Conservation (phyloP, 306 rosid genomes). For the Castanospermum australe region DNA sequence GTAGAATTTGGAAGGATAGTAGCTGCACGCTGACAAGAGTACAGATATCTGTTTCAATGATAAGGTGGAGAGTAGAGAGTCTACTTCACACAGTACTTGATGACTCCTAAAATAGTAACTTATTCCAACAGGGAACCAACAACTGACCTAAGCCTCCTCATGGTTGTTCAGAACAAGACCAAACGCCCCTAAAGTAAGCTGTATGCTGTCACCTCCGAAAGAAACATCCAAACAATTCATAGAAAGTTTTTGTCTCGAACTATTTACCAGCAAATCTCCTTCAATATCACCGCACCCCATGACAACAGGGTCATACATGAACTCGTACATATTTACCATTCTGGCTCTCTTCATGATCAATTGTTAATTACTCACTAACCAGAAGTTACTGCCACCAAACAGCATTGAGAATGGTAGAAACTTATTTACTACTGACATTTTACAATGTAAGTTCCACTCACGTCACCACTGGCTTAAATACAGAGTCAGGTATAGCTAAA, state of each 20-base stretch:
- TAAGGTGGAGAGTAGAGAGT: no score
- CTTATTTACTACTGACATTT: background rate
- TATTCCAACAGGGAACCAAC: background rate
- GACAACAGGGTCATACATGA: background rate
- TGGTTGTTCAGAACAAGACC: background rate
- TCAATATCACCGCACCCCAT: background rate
- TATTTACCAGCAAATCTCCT: background rate
- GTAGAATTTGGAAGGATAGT: background rate
- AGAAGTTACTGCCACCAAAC: background rate
- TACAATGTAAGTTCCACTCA: background rate
- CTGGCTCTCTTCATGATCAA: background rate
- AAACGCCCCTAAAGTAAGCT: no score
- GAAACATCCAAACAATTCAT: background rate
- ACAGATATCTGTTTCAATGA: background rate
- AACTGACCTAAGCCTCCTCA: background rate
- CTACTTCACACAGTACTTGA: background rate
- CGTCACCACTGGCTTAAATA: background rate
- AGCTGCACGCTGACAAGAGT: background rate
- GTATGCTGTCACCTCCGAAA: no score
- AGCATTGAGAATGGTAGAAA: background rate
- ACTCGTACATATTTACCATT: background rate
- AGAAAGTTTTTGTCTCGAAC: background rate
- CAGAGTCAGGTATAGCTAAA: background rate
- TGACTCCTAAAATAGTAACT: background rate
- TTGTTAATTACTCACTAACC: background rate